Evolutionary conservation across 78 protist species (phyloP), one percentile per base, ranked within the genome.

Genomic region (Protostelium mycophagum): DNA sequence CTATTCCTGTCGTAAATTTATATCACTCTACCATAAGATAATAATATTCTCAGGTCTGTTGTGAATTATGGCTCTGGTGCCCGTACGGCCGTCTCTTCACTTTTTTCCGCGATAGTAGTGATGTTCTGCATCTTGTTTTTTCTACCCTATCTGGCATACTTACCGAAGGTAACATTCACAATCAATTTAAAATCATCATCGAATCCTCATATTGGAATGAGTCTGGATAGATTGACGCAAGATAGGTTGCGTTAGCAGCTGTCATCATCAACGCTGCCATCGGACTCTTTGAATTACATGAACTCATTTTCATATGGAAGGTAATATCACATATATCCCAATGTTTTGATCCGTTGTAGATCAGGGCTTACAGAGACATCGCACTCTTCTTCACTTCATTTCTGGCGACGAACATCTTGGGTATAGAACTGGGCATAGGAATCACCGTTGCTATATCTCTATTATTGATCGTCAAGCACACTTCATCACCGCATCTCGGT

Each of bases 191-290:
- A 16, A 51, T 51, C 73, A 51, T 51, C 73, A 51, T 51, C 73
- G 5, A 16, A 51, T 51, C 73, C n/a, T n/a, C n/a, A n/a, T n/a
- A n/a, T n/a, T n/a, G n/a, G n/a, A n/a, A n/a, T n/a, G n/a, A n/a
- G n/a, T n/a, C n/a, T n/a, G n/a, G n/a, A n/a, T n/a, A n/a, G n/a
- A n/a, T n/a, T n/a, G n/a, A n/a, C n/a, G 73, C 73, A 51, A 25
- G 73, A 51, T 51, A 51, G 73, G 37, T 86, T 34, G 37, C 94
- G 9, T 88, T 92, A 91, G 90, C 94, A 10, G 28, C 94, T 0
- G 90, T 92, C 34, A 92, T 92, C 87, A 90, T 92, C 90, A 92
- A 90, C 0, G 94, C 94, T 10, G 94, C 94, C 0, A 86, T 92
- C 87, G 94, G 94, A 86, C 84, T 92, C 1, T 51, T 92, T 16